Percentiles rank a stretch among this genome's conserved stretches.
phyloP scores from a whole-genome alignment of 2,329 filamentous ascomycete genomes.

The Tolypocladium nubicola region DNA sequence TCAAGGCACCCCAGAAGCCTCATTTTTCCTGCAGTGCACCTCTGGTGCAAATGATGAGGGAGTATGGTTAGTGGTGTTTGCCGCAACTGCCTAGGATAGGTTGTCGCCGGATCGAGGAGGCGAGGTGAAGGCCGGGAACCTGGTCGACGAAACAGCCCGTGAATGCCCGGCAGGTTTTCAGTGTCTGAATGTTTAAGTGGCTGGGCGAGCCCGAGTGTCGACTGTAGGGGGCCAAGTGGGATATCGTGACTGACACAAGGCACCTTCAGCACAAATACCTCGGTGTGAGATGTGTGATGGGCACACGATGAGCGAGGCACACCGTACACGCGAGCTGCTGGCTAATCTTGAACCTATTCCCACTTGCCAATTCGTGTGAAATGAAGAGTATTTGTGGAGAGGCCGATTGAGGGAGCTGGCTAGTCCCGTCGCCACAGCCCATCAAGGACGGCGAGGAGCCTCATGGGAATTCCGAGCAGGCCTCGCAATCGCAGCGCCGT shows the following conservation, averaged over 20 bases:
- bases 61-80: not conserved
- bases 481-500: not conserved
- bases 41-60: not conserved
- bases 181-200: not conserved
- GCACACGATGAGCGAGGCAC: not conserved
- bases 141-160: not conserved
- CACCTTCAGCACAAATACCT: not conserved
- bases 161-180: not conserved
- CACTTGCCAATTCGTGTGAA: no score
- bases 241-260: not conserved
- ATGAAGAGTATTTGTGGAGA: not conserved
- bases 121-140: not conserved
- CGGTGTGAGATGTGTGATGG: not conserved
- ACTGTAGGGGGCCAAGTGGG: not conserved
- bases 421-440: not conserved
- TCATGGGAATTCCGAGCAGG: not conserved
- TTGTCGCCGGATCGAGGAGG: not conserved
- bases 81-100: not conserved
- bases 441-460: no score
- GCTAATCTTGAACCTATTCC: not conserved
- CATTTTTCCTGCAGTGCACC: not conserved
- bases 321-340: not conserved
- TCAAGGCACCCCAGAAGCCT: not conserved
- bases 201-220: not conserved
- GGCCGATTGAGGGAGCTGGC: no score